Evolutionary conservation across 306 rosid genomes (phyloP), one percentile per base, ranked within the genome.

Genomic region (Hippophae tibetana): DNA sequence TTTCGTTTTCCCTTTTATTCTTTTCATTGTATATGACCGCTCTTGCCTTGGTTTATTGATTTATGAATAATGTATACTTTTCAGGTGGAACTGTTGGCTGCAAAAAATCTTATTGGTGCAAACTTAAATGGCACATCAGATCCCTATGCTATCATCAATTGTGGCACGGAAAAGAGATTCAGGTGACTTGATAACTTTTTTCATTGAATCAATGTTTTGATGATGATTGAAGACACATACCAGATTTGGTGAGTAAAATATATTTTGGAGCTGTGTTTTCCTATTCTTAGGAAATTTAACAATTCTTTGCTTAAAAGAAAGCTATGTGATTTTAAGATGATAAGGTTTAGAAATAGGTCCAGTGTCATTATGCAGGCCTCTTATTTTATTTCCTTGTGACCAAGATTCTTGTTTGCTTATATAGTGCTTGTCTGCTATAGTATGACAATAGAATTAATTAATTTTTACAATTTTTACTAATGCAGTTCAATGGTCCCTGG

Each of bases 401-500:
- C 42, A 6, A 49, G 53, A 53, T 53, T 7, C 11, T 53, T 53
- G 10, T 9, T 8, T 18, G 42, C 58, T 59, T 54, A 31, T 48
- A 56, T 51, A 64, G 47, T 42, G 70, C 45, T 61, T 62, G 47
- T 45, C 14, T 49, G 26, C 60, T 60, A 48, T 31, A 40, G 43
- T 2, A 26, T 68, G 58, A 51, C 14, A 38, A n/a, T 43, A 12
- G 13, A 49, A 11, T 13, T 49, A 49, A 12, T 49, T 52, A 70
- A 54, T 64, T 70, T 54, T 80, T 52, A 58, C 25, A 45, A 27
- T 45, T 79, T 43, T 73, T 68, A 64, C 75, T 48, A 56, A 42
- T 76, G 84, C 87, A 92, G 98, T 75, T 92, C 98, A 61, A 92
- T 92, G 98, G 85, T 92, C 76, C 98, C 98, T 63, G 95, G 98